Percentiles rank a stretch among this genome's conserved stretches.
Conservation (phyloP, 2,329 filamentous ascomycete genomes). For the Davidsoniella eucalypti region DNA sequence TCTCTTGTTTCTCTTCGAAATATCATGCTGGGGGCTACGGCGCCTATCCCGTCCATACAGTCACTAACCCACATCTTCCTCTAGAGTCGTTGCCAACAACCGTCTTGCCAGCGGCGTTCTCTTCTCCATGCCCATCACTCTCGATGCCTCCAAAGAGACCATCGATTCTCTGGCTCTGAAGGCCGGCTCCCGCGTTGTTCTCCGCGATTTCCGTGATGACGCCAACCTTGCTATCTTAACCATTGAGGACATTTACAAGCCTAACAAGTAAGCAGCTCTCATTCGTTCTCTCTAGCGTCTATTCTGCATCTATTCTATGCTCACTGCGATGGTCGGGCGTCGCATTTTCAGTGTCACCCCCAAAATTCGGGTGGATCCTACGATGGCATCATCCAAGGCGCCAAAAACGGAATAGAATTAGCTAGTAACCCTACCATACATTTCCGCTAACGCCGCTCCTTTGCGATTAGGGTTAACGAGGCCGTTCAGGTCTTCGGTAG, state of each 20-base stretch:
- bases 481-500: slow-evolving; percentile 89
- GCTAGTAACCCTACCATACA: slow-evolving; percentile 7
- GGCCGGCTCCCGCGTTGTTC: slow-evolving; percentile 64
- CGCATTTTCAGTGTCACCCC: not conserved
- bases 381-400: slow-evolving; percentile 11
- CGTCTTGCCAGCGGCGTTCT: slow-evolving; percentile 77
- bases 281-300: not conserved
- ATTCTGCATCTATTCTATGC: not conserved
- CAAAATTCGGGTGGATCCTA: slow-evolving; percentile 10
- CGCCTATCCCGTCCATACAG: slow-evolving; percentile 1
- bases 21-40: not conserved
- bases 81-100: slow-evolving; percentile 72
- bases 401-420: slow-evolving; percentile 1
- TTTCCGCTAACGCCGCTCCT: slow-evolving; percentile 6
- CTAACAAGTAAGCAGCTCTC: slow-evolving; percentile 55
- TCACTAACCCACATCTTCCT: not conserved
- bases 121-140: slow-evolving; percentile 92
- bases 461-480: slow-evolving; percentile 52
- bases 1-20: not conserved
- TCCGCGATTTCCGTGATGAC: slow-evolving; percentile 93
- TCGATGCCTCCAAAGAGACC: slow-evolving; percentile 62
- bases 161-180: slow-evolving; percentile 64
- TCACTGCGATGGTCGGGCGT: slow-evolving; percentile 3
- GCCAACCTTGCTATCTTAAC: slow-evolving; percentile 90
- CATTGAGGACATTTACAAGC: slow-evolving; percentile 86